A percentile compares a stretch with the other conserved stretches of the same genome.
These are phyloP conservation scores for Magnolia officinalis DNA, from an alignment of 164 flowering plant species.

Conservation along the genomic window DNA sequence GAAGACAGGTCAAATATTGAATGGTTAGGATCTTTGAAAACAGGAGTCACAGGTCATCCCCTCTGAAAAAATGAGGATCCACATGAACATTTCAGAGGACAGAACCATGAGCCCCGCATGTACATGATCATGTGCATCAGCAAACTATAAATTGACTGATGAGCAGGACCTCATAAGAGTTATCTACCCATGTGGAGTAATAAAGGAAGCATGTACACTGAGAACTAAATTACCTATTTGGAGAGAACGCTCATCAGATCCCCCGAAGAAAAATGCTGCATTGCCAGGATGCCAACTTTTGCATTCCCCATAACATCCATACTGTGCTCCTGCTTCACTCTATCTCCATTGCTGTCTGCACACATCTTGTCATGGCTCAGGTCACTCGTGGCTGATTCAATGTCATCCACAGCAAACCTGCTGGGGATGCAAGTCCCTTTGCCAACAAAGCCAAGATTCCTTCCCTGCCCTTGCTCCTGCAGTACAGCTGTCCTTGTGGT, in stretches of 20 bases:
- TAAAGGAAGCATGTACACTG: neutral
- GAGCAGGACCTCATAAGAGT: neutral
- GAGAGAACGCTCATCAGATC: conserved; percentile 68
- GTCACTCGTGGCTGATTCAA: conserved; percentile 34
- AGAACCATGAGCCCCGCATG: neutral
- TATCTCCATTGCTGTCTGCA: conserved; percentile 24
- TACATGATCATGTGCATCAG: neutral
- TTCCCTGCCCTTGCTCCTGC: conserved; percentile 38
- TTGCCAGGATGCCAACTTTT: conserved; percentile 31
- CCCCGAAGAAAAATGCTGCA: conserved; percentile 37
- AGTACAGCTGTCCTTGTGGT: conserved; percentile 24
- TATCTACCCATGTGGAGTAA: neutral
- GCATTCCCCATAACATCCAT: conserved; percentile 37
- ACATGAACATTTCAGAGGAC: neutral
- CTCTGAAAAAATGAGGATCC: no score
- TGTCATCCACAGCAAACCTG: conserved; percentile 55
- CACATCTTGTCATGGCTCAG: conserved; percentile 24
- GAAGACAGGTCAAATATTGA: no score
- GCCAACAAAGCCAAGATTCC: conserved; percentile 49
- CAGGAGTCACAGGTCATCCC: no score
- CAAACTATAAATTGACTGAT: neutral
- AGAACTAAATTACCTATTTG: conserved; percentile 43
- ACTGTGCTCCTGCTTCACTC: conserved; percentile 57
- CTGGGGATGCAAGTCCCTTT: conserved; percentile 49
- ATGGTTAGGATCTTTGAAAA: no score